Evolutionary conservation across 2,329 filamentous ascomycete species (phyloP), one percentile per base, ranked within the genome.

Genomic region (Colletotrichum eremochloae): DNA sequence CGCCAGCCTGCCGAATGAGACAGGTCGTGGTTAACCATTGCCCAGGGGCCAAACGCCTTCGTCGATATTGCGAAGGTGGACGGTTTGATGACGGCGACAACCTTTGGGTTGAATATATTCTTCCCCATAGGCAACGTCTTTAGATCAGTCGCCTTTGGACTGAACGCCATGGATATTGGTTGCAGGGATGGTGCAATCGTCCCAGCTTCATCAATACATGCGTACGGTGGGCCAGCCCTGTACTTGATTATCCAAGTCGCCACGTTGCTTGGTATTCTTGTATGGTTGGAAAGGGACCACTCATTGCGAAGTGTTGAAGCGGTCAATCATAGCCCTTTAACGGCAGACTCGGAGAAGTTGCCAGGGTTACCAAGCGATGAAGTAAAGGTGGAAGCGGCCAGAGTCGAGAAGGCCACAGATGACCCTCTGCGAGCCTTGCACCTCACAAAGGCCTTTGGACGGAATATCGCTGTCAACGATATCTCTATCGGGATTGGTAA

Each of bases 151-250:
- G 33, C 31, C 18, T 67, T 58, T 9, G 53, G 42, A 18, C 38
- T 60, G 12, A 52, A 60, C 18, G 63, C n/a, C 12, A 67, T 50
- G 31, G 15, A 44, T 5, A 31, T 60, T n/a, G 18, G 44, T 55
- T 67, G 42, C 31, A 31, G n/a, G 40, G 18, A 29, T 6, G 55
- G n/a, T 24, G 36, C 15, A 18, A 31, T 60, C 20, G 12, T 52
- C 4, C n/a, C 44, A 20, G 20, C 64, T 33, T 18, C 33, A 14
- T 50, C 64, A 31, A 58, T 58, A 4, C 18, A 44, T 2, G 86
- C 90, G 2, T 94, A 92, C 76, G 92, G 92, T 31, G 90, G 91
- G 0, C 91, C 91, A 0, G 92, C 94, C 40, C 80, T 92, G 0
- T 93, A 93, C 75, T 86, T 94, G 5, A 86, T 91, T 63, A 68